Conservation (phyloP, 176 grass and related monocot genomes). For the Eleusine coracana region DNA sequence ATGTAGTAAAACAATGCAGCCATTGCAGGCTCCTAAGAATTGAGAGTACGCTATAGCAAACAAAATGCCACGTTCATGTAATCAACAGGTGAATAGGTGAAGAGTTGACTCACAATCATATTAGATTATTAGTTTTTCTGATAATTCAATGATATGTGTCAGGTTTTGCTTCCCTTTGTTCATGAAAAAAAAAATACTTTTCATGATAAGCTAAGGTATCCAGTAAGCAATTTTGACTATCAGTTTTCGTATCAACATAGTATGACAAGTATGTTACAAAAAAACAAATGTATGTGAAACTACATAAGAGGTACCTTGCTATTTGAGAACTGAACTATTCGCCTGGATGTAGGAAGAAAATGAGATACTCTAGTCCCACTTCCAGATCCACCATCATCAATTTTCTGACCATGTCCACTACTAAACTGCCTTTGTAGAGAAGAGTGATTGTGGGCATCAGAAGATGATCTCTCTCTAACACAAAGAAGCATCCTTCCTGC, state of each 20-base stretch:
- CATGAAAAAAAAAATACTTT: not conserved
- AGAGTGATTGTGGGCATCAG: slow-evolving; percentile 67
- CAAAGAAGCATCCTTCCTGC: slow-evolving; percentile 93
- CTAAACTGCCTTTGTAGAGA: slow-evolving; percentile 93
- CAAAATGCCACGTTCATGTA: not conserved
- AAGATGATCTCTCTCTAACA: slow-evolving; percentile 75
- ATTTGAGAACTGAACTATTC: slow-evolving; percentile 98
- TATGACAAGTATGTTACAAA: not conserved
- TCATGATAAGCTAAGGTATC: not conserved
- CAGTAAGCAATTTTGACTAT: not conserved
- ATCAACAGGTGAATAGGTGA: slow-evolving; percentile 16
- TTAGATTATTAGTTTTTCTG: not conserved
- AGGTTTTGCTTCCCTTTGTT: not conserved
- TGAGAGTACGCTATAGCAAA: not conserved
- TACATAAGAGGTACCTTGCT: slow-evolving; percentile 57
- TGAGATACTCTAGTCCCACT: slow-evolving; percentile 79
- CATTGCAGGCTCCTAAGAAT: slow-evolving; percentile 26
- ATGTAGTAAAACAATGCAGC: slow-evolving; percentile 27
- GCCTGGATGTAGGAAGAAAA: slow-evolving; percentile 86
- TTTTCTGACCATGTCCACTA: slow-evolving; percentile 68
- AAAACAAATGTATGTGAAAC: slow-evolving; percentile 1
- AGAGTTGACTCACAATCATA: not conserved
- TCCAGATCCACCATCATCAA: slow-evolving; percentile 59
- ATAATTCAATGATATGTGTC: not conserved
- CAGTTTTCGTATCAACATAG: not conserved